Conservation (phyloP, 805 yeast genomes). For the Phaffomyces opuntiae region DNA sequence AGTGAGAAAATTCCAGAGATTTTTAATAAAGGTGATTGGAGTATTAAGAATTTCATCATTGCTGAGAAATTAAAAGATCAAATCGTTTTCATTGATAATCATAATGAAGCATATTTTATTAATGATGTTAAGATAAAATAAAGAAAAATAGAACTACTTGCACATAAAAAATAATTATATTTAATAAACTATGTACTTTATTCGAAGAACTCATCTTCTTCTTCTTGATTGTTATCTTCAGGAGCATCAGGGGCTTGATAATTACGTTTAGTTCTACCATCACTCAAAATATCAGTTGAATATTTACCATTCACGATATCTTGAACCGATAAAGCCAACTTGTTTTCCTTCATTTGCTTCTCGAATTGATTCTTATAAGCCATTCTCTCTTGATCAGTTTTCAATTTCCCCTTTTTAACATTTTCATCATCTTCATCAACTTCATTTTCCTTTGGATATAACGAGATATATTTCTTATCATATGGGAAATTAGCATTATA, state of each 20-base stretch:
- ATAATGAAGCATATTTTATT: conserved; percentile 17
- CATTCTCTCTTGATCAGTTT: conserved; percentile 37
- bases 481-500: conserved; percentile 75
- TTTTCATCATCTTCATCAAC: conserved; percentile 16
- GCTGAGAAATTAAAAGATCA: conserved; percentile 32
- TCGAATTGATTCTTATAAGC: conserved; percentile 48
- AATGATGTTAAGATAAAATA: neutral
- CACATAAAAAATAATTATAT: neutral
- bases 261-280: conserved; percentile 10
- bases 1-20: conserved; percentile 49
- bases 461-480: conserved; percentile 69
- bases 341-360: conserved; percentile 42
- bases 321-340: conserved; percentile 51
- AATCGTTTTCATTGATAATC: conserved; percentile 16
- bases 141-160: neutral
- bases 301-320: conserved; percentile 32
- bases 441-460: conserved; percentile 50
- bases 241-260: conserved; percentile 15
- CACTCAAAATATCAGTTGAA: conserved; percentile 5
- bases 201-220: conserved; percentile 24
- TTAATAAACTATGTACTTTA: neutral
- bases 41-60: conserved; percentile 30
- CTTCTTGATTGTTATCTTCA: conserved; percentile 21
- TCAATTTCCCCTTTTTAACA: conserved; percentile 29
- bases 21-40: conserved; percentile 41